Percentiles rank a stretch among this genome's conserved stretches.
phyloP scores from a whole-genome alignment of 2,329 filamentous ascomycete genomes.

The Tolypocladium inflatum region DNA sequence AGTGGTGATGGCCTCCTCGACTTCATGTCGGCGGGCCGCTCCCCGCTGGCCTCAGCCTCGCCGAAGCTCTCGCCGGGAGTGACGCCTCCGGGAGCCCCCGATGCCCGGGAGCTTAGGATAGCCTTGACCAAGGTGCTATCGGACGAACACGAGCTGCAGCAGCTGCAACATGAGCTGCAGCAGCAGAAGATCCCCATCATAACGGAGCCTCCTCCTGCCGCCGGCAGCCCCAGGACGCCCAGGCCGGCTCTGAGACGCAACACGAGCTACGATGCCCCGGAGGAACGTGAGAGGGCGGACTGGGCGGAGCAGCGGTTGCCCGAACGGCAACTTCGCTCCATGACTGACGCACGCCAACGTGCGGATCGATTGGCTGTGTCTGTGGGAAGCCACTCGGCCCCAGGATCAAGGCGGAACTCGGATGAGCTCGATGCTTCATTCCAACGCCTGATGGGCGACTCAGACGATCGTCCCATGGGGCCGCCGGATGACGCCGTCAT shows the following conservation, averaged over 20 bases:
- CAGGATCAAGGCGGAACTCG: constrained; percentile 25
- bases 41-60: constrained; percentile 2
- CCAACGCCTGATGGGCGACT: constrained; percentile 20
- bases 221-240: constrained; percentile 11
- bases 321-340: constrained; percentile 27
- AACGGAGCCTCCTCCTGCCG: constrained; percentile 1
- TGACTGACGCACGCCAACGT: constrained; percentile 28
- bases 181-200: not conserved
- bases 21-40: not conserved
- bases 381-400: constrained; percentile 27
- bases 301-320: constrained; percentile 26
- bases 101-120: constrained; percentile 26
- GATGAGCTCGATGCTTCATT: constrained; percentile 20
- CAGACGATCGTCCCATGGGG: constrained; percentile 13
- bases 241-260: constrained; percentile 31
- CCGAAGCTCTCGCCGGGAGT: constrained; percentile 7
- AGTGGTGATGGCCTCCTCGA: constrained; percentile 5
- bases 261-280: constrained; percentile 31
- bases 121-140: constrained; percentile 29
- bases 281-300: constrained; percentile 29
- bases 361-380: constrained; percentile 29
- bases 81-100: constrained; percentile 23
- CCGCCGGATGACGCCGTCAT: constrained; percentile 9
- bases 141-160: constrained; percentile 16
- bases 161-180: not conserved